These are phyloP conservation scores for Henckelia pumila DNA, from an alignment of 257 asterid genomes.

Conservation along the genomic window DNA sequence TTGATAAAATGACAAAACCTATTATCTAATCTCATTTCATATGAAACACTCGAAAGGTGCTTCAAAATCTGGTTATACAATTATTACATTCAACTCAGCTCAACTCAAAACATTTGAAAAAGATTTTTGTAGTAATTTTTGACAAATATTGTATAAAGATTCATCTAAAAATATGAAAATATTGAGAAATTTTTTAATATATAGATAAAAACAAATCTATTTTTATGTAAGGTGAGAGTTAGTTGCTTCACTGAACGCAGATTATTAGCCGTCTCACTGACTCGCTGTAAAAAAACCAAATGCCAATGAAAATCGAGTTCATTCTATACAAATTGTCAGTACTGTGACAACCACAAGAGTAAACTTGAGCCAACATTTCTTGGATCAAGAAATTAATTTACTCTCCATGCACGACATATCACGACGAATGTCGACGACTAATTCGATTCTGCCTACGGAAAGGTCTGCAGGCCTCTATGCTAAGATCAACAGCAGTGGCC, in stretches of 20 bases:
- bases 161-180: no score
- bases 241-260: background rate
- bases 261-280: background rate
- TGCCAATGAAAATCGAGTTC: constrained; percentile 24
- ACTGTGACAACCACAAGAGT: constrained; percentile 20
- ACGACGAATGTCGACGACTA: constrained; percentile 70
- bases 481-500: constrained; percentile 92
- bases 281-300: background rate
- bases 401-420: constrained; percentile 23
- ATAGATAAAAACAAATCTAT: no score
- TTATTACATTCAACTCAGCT: no score
- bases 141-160: no score
- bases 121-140: no score
- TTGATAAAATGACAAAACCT: no score
- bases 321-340: constrained; percentile 35
- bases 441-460: constrained; percentile 64
- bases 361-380: constrained; percentile 9
- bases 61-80: no score
- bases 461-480: constrained; percentile 85
- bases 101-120: no score
- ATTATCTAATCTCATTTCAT: no score
- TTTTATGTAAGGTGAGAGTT: no score
- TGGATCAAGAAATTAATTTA: constrained; percentile 10
- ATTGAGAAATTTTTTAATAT: no score
- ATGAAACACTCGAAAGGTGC: no score